Evolutionary conservation across 495 filamentous ascomycete genomes (phyloP), one percentile per base, ranked within the genome.

Genomic region (Penicillium subrubescens): DNA sequence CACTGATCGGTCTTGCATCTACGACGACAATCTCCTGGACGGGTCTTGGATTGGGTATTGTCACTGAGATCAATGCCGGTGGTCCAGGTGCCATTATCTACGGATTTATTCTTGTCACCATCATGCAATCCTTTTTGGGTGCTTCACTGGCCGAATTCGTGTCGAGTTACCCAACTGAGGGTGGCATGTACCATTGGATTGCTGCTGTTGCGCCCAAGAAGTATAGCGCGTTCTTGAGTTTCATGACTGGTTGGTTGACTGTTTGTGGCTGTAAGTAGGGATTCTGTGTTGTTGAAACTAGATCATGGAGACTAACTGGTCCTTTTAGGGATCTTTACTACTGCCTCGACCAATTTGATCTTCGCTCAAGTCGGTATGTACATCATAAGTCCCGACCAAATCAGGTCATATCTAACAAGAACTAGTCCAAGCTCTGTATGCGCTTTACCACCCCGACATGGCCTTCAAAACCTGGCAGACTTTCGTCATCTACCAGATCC

Each of bases 101-200:
- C 19, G 56, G 56, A 5, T 58, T 58, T 21, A 58, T 58, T n/a
- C 37, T 58, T 1, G 56, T 58, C 39, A 43, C 37, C 3, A 44
- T 58, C 37, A 41, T 58, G 35, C 56, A 58, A 29, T 58, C 56
- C 56, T 58, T 58, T 25, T 14, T 58, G 14, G 56, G 56, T 12
- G 56, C 56, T 11, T 58, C 56, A 2, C 37, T 58, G 37, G 56
- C 56, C 19, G 56, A 58, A 21, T 58, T 58, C 7, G 56, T 58
- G 21, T 58, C 56, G 35, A 44, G 35, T 15, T 58, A 58, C 27
- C 56, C 56, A 8, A 58, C 56, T 7, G 56, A 58, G 19, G 56
- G 56, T 43, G 56, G 56, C 19, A 58, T 58, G 56, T 58, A 58
- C 33, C 56, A 58, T 14, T 58, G 56, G 56, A 58, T 58, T 8